Base-by-base conservation (phyloP, 2,329 filamentous ascomycete genomes). In the Knufia petricola region DNA sequence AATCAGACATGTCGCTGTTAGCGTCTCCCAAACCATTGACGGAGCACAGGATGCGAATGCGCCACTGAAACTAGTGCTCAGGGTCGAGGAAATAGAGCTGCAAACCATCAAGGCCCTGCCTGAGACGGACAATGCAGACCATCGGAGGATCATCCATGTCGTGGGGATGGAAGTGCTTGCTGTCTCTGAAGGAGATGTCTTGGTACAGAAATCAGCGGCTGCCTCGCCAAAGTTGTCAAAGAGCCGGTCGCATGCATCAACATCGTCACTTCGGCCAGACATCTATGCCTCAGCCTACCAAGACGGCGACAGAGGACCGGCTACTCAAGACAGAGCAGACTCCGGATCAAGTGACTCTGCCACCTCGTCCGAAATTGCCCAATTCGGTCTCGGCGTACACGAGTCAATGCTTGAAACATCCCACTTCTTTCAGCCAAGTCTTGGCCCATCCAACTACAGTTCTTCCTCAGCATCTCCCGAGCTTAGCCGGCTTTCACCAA, bases 1-100 rank as follows among this genome's bases (percentile, higher is more conserved):
- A 17, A 64, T 81, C 31, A 70, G 66, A 39, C 67, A 78, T 53
- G 66, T 81, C 40, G 65, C 70, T 26, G 58, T 79, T 47, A 69
- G 69, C 45, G 57, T 79, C n/a, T 72, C 75, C 43, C 69, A 74
- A 55, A 68, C 72, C 38, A 23, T 42, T 36, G 21, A 26, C 30
- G 13, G 37, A 15, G 48, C 31, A 9, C 46, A 26, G n/a, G n/a
- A 42, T n/a, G 24, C 49, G 12, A 34, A 31, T n/a, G 55, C 55
- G 17, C 48, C 40, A n/a, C 46, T 50, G 10, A 56, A 57, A 47
- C 52, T 56, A 28, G 50, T 56, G 48, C 41, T 57, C 2, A 46
- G 45, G 3, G 45, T 55, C 4, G 54, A 44, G 12, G 51, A 31
- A n/a, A 48, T 57, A 4, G 36, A 26, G 10, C 40, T 58, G 19